Percentiles rank a stretch among this genome's conserved stretches.
Conservation (phyloP, 1,139 yeast species). For the Candida sp. region DNA sequence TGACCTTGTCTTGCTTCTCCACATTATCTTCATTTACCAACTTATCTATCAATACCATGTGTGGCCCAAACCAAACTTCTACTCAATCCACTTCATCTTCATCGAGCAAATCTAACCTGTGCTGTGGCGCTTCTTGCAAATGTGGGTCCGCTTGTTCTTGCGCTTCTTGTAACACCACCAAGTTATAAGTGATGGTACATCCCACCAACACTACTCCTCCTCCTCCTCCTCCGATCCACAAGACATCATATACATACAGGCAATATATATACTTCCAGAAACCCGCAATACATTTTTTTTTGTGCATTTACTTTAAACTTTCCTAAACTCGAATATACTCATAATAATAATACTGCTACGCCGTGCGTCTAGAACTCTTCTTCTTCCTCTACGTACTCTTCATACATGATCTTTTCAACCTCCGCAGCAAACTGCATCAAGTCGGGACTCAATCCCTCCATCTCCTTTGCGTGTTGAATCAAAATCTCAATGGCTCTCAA, state of each 20-base stretch:
- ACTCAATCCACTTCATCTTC: slow-evolving; percentile 18
- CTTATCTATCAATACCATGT: slow-evolving; percentile 20
- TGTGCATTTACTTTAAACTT: not conserved
- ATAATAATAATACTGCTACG: not conserved
- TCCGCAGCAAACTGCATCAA: slow-evolving; percentile 6
- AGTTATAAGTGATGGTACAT: slow-evolving; percentile 26
- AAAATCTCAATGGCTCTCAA: slow-evolving; percentile 87
- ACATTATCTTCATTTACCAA: not conserved
- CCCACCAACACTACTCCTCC: too few species aligned
- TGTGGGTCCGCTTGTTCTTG: slow-evolving; percentile 48
- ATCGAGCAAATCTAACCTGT: slow-evolving; percentile 14
- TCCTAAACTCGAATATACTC: not conserved
- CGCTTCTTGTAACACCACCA: slow-evolving; percentile 45
- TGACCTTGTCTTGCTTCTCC: not conserved
- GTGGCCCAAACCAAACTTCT: slow-evolving; percentile 21
- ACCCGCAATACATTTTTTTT: not conserved
- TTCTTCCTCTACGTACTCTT: slow-evolving; percentile 6
- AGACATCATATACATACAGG: not conserved
- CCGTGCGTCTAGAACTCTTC: slow-evolving; percentile 1
- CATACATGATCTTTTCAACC: slow-evolving; percentile 6
- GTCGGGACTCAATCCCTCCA: slow-evolving; percentile 6
- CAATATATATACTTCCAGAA: not conserved
- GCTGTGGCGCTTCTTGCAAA: slow-evolving; percentile 46
- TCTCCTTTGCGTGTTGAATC: slow-evolving; percentile 49
- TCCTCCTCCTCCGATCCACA: not conserved